A percentile compares a stretch with the other conserved stretches of the same genome.
These are phyloP conservation scores for Nemania serpens DNA, from an alignment of 2,329 filamentous ascomycete species.

Conservation along the genomic window DNA sequence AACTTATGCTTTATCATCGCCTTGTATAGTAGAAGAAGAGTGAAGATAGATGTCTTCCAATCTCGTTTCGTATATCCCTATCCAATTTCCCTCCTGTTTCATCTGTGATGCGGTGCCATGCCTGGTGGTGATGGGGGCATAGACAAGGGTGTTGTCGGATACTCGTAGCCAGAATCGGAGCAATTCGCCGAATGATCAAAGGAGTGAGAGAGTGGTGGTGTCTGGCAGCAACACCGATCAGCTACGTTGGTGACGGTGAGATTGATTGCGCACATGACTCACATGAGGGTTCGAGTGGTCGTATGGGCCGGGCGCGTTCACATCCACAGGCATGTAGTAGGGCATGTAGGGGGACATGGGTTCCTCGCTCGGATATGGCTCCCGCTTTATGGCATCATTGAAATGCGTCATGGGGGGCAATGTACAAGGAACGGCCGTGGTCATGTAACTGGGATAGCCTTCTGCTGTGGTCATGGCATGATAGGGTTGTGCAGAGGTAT, in stretches of 20 bases:
- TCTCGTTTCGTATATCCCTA: constrained; percentile 1
- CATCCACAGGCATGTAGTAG: constrained; percentile 71
- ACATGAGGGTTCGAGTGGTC: constrained; percentile 75
- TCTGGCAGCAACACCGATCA: constrained; percentile 62
- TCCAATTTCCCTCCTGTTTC: background rate
- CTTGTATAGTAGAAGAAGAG: constrained; percentile 6
- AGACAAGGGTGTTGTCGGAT: constrained; percentile 73
- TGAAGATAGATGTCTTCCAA: constrained; percentile 2
- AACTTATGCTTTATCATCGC: constrained; percentile 19
- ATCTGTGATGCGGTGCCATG: constrained; percentile 38
- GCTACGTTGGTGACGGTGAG: constrained; percentile 51
- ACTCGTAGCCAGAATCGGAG: constrained; percentile 66
- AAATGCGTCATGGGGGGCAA: constrained; percentile 69
- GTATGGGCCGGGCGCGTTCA: constrained; percentile 64
- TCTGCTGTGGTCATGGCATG: constrained; percentile 56
- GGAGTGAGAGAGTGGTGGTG: constrained; percentile 75
- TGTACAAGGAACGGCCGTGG: constrained; percentile 60
- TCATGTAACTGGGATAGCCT: constrained; percentile 61
- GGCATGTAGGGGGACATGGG: constrained; percentile 68
- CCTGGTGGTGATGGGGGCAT: constrained; percentile 73
- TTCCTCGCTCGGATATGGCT: constrained; percentile 61
- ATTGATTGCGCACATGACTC: constrained; percentile 60
- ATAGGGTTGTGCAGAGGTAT: constrained; percentile 59
- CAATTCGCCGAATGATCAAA: constrained; percentile 70
- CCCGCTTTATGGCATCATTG: constrained; percentile 69